phyloP scores from a whole-genome alignment of 805 yeast genomes.

The Yarrowia hollandica region DNA sequence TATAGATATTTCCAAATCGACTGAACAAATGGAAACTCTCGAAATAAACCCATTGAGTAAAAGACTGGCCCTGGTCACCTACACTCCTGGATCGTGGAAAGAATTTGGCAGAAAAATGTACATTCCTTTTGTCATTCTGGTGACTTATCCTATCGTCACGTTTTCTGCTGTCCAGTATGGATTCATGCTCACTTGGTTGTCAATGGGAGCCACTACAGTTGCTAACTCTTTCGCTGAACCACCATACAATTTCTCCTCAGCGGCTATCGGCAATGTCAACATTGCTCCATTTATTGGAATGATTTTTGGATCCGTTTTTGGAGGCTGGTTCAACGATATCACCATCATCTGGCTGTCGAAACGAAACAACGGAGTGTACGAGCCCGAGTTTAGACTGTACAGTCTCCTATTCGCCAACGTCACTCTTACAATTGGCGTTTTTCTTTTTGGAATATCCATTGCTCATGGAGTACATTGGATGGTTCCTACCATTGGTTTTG shows the following conservation, averaged over 20 bases:
- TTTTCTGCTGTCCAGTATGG: conserved; percentile 30
- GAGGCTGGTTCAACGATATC: conserved; percentile 30
- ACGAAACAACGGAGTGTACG: conserved; percentile 31
- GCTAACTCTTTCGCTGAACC: conserved; percentile 3
- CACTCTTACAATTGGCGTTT: background rate
- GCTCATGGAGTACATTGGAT: conserved; percentile 1
- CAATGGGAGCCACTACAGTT: conserved; percentile 17
- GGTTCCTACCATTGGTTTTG: background rate
- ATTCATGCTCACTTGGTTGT: conserved; percentile 29
- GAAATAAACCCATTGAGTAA: background rate
- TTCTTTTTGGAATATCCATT: background rate
- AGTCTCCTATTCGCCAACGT: conserved; percentile 34
- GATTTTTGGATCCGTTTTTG: conserved; percentile 25
- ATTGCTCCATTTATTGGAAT: conserved; percentile 30
- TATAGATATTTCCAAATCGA: no score
- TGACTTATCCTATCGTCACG: conserved; percentile 24
- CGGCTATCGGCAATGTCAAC: conserved; percentile 31
- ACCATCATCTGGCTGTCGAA: conserved; percentile 28
- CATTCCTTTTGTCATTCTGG: conserved; percentile 18
- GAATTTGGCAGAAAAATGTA: conserved; percentile 11
- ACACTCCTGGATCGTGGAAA: background rate
- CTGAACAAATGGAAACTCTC: no score
- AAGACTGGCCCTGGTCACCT: conserved; percentile 11
- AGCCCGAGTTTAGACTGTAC: conserved; percentile 33
- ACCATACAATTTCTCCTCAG: conserved; percentile 30